Evolutionary conservation across 2,329 filamentous ascomycete genomes (phyloP), one percentile per base, ranked within the genome.

Genomic region (Emmonsiellopsis sp.): DNA sequence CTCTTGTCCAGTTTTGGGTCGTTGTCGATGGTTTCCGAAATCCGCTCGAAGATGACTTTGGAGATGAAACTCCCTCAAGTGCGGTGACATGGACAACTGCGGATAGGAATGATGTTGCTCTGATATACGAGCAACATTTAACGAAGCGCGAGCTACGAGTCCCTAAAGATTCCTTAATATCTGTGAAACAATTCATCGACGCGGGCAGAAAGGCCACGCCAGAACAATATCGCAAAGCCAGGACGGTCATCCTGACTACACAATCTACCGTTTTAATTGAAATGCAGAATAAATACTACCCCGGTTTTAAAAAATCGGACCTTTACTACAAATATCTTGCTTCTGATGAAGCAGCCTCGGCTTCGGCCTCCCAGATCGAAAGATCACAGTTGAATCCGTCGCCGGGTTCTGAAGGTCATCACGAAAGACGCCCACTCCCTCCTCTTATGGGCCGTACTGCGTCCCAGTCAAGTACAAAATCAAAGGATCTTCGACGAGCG

Each of bases 21-120:
- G 93, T 97, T 2, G 93, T 97, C 5, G 93, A 98, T 71, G 92
- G 93, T 0, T 89, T 97, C 61, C 86, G 94, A 42, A 95, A 94
- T 61, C 94, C 93, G 0, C 74, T 98, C 2, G 93, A 98, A 69
- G 88, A 92, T 58, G 86, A 88, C 62, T 85, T 85, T 37, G 84
- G 85, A 17, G 87, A 93, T 55, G 84, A 85, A 49, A 68, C 82
- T 1, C 80, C 85, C 2, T 73, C 82, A 1, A 78, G 76, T 32
- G 70, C 86, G 14, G 75, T 80, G 2, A 80, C 83, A 50, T 96
- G 90, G 87, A 86, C 84, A 1, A 83, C 91, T 32, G 85, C 90
- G 0, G 92, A 97, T 66, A 81, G 91, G 48, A 82, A 85, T 56
- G 92, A 98, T 66, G 79, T 98, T 53, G 87, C 87, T 34, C 88